phyloP scores from a whole-genome alignment of 2,329 filamentous ascomycete species.

The Blastomyces gilchristii region DNA sequence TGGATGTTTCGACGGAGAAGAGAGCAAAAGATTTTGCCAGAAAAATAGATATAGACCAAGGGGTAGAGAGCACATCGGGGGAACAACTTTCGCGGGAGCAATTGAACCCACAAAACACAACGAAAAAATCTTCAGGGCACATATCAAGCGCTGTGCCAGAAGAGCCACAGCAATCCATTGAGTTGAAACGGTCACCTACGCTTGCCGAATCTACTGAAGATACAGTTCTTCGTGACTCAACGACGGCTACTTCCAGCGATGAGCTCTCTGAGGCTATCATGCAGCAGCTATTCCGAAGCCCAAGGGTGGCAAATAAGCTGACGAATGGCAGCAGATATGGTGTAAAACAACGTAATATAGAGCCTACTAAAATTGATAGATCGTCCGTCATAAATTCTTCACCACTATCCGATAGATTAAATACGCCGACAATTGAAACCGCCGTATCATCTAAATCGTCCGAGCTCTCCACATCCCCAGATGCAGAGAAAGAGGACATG shows the following conservation, averaged over 20 bases:
- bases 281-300: conserved; percentile 52
- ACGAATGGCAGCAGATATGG: conserved; percentile 32
- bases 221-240: neutral
- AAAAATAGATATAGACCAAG: neutral
- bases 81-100: neutral
- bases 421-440: neutral
- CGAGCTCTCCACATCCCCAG: neutral
- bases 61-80: neutral
- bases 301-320: conserved; percentile 47
- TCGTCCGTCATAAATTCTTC: neutral
- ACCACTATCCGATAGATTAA: neutral
- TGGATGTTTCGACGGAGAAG: neutral
- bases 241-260: conserved; percentile 22
- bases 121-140: neutral
- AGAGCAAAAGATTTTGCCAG: too few relatives aligned
- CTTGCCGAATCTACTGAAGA: neutral
- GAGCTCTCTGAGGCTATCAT: conserved; percentile 50
- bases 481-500: conserved; percentile 28
- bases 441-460: neutral
- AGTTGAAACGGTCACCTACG: neutral
- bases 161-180: neutral
- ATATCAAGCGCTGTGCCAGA: too few relatives aligned
- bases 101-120: too few relatives aligned
- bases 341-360: conserved; percentile 12
- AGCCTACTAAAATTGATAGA: neutral